These are phyloP conservation scores for Zalerion maritima DNA, from an alignment of 495 filamentous ascomycete genomes.

Conservation along the genomic window DNA sequence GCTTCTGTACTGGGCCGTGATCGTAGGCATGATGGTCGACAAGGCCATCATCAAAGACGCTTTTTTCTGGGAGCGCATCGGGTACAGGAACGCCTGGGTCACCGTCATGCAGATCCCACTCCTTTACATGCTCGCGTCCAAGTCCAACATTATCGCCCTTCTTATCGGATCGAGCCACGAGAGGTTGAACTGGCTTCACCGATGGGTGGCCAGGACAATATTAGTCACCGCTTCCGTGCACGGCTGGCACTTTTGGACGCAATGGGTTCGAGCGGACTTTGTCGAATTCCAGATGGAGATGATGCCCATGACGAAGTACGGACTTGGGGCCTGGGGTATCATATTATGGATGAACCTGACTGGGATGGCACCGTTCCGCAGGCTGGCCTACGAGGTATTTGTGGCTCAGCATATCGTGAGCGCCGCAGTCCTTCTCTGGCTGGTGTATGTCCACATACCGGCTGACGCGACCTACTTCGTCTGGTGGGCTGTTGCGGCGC, in stretches of 20 bases:
- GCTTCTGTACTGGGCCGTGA: constrained; percentile 37
- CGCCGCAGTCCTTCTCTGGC: constrained; percentile 50
- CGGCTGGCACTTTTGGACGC: constrained; percentile 52
- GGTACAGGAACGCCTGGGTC: constrained; percentile 62
- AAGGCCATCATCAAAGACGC: constrained; percentile 26
- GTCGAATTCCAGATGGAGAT: constrained; percentile 44
- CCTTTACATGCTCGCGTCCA: constrained; percentile 65
- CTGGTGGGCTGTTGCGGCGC: constrained; percentile 58
- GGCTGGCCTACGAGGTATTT: constrained; percentile 64
- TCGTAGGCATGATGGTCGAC: constrained; percentile 42
- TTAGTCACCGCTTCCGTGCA: constrained; percentile 64
- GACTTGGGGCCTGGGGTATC: constrained; percentile 60
- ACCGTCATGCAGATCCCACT: constrained; percentile 71
- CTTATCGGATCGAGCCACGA: constrained; percentile 58
- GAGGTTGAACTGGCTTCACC: constrained; percentile 70
- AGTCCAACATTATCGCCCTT: constrained; percentile 57
- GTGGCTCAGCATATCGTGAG: constrained; percentile 64
- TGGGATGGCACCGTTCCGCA: constrained; percentile 52
- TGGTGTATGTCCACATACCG: constrained; percentile 53
- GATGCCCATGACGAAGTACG: constrained; percentile 50
- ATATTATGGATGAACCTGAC: constrained; percentile 57
- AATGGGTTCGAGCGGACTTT: constrained; percentile 53
- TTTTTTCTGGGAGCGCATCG: constrained; percentile 53
- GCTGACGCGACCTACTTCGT: constrained; percentile 39
- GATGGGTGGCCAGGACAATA: constrained; percentile 63